These are phyloP conservation scores for Cladosporium colombiae DNA, from an alignment of 2,329 filamentous ascomycete species.

Conservation along the genomic window DNA sequence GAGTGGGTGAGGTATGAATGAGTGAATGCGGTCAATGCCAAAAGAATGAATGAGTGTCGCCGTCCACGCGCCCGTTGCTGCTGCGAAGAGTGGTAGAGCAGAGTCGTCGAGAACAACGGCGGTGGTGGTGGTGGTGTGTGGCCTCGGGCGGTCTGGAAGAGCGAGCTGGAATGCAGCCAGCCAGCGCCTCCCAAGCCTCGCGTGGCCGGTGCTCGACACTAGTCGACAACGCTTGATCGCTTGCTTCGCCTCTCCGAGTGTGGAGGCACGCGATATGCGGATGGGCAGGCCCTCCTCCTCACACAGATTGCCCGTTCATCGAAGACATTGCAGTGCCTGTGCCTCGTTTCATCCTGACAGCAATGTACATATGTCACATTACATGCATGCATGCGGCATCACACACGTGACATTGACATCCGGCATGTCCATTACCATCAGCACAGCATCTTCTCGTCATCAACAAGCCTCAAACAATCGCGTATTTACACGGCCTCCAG, in stretches of 20 bases:
- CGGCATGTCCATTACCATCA: not conserved
- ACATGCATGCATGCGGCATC: not conserved
- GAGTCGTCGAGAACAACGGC: conserved; percentile 10
- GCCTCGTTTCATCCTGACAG: not conserved
- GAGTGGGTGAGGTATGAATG: conserved; percentile 18
- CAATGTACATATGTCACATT: not conserved
- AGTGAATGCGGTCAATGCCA: conserved; percentile 25
- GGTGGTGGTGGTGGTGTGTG: not conserved
- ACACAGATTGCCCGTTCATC: not conserved
- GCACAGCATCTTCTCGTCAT: not conserved
- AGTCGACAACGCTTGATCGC: not conserved
- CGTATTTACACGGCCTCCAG: not conserved
- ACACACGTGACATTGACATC: not conserved
- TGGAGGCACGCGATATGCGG: not conserved
- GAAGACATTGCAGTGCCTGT: not conserved
- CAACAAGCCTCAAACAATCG: not conserved
- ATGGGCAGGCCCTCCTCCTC: not conserved
- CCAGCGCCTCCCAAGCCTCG: conserved; percentile 8
- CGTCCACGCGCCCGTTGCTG: not conserved
- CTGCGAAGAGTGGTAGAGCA: not conserved
- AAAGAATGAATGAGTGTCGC: conserved; percentile 11
- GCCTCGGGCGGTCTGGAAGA: conserved; percentile 15
- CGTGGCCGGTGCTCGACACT: not conserved
- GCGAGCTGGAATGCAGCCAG: conserved; percentile 17
- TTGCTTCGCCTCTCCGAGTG: conserved; percentile 7